phyloP scores from a whole-genome alignment of 257 asterid species.

The Plantago ovata region DNA sequence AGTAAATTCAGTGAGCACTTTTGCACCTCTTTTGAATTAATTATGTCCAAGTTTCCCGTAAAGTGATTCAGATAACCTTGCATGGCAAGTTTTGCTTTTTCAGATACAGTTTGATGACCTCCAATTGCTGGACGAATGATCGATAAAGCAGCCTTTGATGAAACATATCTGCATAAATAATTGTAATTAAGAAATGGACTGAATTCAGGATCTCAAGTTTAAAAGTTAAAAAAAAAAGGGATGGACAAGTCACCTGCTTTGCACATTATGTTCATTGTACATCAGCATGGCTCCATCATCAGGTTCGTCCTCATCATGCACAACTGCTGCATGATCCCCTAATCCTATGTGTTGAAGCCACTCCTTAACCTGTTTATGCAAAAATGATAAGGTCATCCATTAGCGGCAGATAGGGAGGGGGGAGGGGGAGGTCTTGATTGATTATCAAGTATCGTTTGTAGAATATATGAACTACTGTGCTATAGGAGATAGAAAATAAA shows the following conservation, averaged over 20 bases:
- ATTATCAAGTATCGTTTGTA: neutral
- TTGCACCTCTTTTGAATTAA: conserved; percentile 85
- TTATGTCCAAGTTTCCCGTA: conserved; percentile 80
- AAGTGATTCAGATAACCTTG: conserved; percentile 91
- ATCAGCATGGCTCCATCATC: conserved; percentile 77
- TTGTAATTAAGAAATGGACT: conserved; percentile 14
- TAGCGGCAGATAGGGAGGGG: conserved; percentile 8
- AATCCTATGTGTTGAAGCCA: conserved; percentile 82
- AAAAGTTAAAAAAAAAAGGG: conserved; percentile 10
- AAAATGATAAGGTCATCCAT: conserved; percentile 19
- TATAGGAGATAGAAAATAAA: conserved; percentile 8
- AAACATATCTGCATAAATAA: conserved; percentile 59
- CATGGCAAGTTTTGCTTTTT: conserved; percentile 84
- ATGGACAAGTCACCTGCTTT: conserved; percentile 48
- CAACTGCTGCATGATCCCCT: conserved; percentile 71
- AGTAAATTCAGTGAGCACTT: conserved; percentile 23
- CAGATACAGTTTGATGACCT: conserved; percentile 61
- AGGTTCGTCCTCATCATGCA: conserved; percentile 78
- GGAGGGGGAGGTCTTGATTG: conserved; percentile 4
- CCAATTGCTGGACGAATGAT: conserved; percentile 87
- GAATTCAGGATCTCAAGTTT: neutral
- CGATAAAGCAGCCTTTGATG: conserved; percentile 81
- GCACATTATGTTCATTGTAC: conserved; percentile 49
- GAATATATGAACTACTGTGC: conserved; percentile 6
- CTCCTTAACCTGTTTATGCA: conserved; percentile 64